Base-by-base conservation (phyloP, 768 basidiomycete genomes). In the Tubosaeta brunneosetosa region DNA sequence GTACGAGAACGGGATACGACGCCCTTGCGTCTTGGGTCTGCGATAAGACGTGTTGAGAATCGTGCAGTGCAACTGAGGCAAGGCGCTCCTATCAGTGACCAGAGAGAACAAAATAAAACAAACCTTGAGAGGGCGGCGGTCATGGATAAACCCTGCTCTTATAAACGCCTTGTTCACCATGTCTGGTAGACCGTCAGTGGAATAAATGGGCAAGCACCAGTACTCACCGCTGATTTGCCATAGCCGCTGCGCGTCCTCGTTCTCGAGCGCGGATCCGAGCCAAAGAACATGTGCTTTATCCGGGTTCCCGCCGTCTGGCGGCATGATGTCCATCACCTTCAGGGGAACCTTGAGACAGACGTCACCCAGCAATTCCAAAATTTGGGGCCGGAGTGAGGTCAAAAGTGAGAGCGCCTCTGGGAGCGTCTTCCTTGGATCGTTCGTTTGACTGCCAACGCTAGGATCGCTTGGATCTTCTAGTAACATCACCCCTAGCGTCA, bases 401-500 rank as follows among this genome's bases (percentile, higher is more conserved):
- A 84, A 66, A 31, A 83, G 72, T 7, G 65, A 60, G 8, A 81
- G 70, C 0, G 80, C 81, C 3, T 64, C 66, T 0, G 65, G 29
- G 8, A 80, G 60, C 0, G 78, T 77, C 45, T 49, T 65, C 3
- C 41, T 41, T 22, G 60, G n/a, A 6, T 37, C 6, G 2, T 11
- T 41, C 17, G 32, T 25, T 17, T 34, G 55, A 31, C 44, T 46
- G 26, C 47, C 54, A 4, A 16, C 6, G 6, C 17, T 40, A 1
- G 52, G 44, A 25, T n/a, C 9, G 31, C 42, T 45, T 1, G 71
- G 60, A 16, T 63, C 57, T 7, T 67, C 65, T 32, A 89, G 80
- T 0, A 78, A 69, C 84, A 91, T 85, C 1, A 88, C 86, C 1
- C 87, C 88, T 2, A 91, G 69, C 0, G 88, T 90, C 51, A 90